Percentiles rank a stretch among this genome's conserved stretches.
phyloP scores from a whole-genome alignment of 345 rosid genomes.

The Garcia nutans region DNA sequence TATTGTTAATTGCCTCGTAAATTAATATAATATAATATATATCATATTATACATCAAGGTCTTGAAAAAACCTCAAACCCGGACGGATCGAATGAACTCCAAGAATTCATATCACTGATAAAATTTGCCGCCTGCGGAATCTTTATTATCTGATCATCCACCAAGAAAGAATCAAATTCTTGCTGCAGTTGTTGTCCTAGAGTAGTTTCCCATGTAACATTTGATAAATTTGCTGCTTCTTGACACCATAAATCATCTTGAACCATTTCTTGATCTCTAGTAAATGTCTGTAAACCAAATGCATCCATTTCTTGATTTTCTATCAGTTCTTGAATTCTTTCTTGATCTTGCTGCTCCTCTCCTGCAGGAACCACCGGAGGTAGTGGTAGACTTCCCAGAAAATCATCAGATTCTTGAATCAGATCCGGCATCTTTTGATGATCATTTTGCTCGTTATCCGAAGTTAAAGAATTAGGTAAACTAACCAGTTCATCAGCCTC shows the following conservation, averaged over 20 bases:
- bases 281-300: slow-evolving; percentile 29
- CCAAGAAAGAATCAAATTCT: slow-evolving; percentile 29
- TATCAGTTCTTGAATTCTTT: slow-evolving; percentile 18
- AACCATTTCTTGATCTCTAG: slow-evolving; percentile 41
- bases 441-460: slow-evolving; percentile 13
- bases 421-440: slow-evolving; percentile 11
- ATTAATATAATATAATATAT: too few relatives aligned
- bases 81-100: slow-evolving; percentile 58
- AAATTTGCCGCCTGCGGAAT: slow-evolving; percentile 32
- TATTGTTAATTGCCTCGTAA: too few relatives aligned
- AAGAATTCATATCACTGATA: slow-evolving; percentile 33
- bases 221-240: slow-evolving; percentile 21
- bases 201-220: slow-evolving; percentile 32
- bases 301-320: slow-evolving; percentile 23
- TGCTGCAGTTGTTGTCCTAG: slow-evolving; percentile 33
- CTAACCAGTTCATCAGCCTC: slow-evolving; percentile 6
- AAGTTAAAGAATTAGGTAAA: slow-evolving; percentile 17
- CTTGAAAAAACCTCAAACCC: slow-evolving; percentile 45
- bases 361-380: slow-evolving; percentile 23
- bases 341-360: slow-evolving; percentile 14
- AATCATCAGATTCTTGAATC: slow-evolving; percentile 10
- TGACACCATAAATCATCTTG: slow-evolving; percentile 36
- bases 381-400: slow-evolving; percentile 10
- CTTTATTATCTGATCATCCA: slow-evolving; percentile 39
- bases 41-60: slow-evolving; percentile 22